Conservation (phyloP, 2,329 filamentous ascomycete genomes). For the Cadophora luteo-olivacea region DNA sequence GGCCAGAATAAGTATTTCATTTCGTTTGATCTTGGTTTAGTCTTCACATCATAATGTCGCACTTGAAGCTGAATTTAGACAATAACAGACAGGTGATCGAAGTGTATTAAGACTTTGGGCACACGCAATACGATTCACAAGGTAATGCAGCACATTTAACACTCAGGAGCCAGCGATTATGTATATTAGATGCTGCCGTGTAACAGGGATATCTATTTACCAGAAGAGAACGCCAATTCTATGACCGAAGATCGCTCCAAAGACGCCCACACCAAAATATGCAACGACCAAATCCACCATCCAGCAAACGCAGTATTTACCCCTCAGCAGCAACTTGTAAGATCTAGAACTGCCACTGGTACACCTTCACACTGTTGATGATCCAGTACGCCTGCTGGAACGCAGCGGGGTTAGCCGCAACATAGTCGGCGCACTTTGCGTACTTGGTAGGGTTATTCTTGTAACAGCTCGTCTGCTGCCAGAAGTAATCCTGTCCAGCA, state of each 20-base stretch:
- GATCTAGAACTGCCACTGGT: conserved; percentile 26
- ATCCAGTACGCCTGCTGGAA: conserved; percentile 39
- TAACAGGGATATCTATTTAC: neutral
- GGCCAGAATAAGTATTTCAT: no score
- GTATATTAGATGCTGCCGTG: neutral
- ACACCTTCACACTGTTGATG: conserved; percentile 41
- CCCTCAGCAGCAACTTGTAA: neutral
- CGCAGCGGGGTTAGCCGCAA: conserved; percentile 37
- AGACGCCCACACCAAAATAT: no score
- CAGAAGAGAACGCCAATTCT: neutral
- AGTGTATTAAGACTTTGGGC: no score
- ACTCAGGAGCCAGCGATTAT: neutral
- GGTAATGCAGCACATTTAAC: no score
- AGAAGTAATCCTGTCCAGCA: conserved; percentile 54
- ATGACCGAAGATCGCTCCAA: neutral
- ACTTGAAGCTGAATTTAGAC: no score
- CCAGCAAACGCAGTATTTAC: neutral
- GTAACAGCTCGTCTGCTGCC: conserved; percentile 54
- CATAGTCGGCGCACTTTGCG: conserved; percentile 37
- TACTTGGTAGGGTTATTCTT: conserved; percentile 54
- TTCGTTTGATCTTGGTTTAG: no score
- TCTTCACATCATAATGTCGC: no score
- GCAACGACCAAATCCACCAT: neutral
- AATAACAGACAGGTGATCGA: no score
- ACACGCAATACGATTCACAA: no score